A percentile compares a stretch with the other conserved stretches of the same genome.
phyloP scores from a whole-genome alignment of 768 basidiomycete species.

The Panus rudis region DNA sequence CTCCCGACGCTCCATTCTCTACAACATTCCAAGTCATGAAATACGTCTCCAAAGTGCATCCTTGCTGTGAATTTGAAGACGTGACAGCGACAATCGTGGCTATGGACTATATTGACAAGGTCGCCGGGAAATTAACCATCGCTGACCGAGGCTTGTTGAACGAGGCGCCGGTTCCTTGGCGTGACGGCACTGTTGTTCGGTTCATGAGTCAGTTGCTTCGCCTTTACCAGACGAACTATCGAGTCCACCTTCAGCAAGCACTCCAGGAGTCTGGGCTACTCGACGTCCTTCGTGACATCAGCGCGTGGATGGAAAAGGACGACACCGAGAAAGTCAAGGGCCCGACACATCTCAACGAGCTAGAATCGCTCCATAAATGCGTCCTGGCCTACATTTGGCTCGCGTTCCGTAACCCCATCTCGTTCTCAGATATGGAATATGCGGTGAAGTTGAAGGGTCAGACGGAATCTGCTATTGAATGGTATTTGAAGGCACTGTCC shows the following conservation, averaged over 20 bases:
- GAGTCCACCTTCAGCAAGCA: conserved; percentile 35
- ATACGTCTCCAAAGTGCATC: conserved; percentile 40
- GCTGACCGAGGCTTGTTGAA: conserved; percentile 39
- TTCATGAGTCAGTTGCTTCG: conserved; percentile 34
- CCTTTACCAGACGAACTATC: conserved; percentile 32
- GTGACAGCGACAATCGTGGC: conserved; percentile 20
- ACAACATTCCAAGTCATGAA: conserved; percentile 43
- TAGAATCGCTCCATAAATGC: conserved; percentile 76
- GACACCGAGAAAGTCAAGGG: conserved; percentile 2
- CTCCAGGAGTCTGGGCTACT: conserved; percentile 34
- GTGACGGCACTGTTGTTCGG: conserved; percentile 29
- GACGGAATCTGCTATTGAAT: conserved; percentile 63
- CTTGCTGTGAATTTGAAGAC: conserved; percentile 33
- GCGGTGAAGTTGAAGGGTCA: conserved; percentile 51
- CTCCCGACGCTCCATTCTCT: conserved; percentile 30
- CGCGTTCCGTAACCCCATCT: conserved; percentile 56
- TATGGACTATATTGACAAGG: conserved; percentile 38
- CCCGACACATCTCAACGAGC: conserved; percentile 11
- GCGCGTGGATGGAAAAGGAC: conserved; percentile 25
- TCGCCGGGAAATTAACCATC: conserved; percentile 31
- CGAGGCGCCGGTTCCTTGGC: conserved; percentile 49
- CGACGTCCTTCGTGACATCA: conserved; percentile 34
- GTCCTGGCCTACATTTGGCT: conserved; percentile 84
- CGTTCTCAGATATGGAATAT: conserved; percentile 50
- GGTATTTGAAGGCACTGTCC: conserved; percentile 35